Evolutionary conservation across 495 filamentous ascomycete genomes (phyloP), one percentile per base, ranked within the genome.

Genomic region (Cryomyces minteri): DNA sequence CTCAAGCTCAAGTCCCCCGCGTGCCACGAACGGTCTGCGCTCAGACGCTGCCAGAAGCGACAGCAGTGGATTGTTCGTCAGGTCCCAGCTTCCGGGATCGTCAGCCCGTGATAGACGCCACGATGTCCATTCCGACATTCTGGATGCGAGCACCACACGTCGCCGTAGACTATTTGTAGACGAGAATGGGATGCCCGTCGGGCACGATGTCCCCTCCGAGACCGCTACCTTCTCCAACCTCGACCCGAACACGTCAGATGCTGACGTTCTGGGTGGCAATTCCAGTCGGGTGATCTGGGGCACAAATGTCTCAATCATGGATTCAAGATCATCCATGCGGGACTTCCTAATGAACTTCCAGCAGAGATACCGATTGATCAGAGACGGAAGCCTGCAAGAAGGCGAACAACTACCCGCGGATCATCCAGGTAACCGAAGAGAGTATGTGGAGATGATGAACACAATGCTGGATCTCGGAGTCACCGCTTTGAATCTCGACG

Each of bases 281-380:
- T 82, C 79, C 36, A 80, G 79, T 40, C 72, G 82, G 47, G 76
- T 93, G 36, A 88, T 99, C 47, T 99, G 92, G 92, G 90, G 92
- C 57, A 96, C 90, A 40, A 96, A 94, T 41, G 82, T 99, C 46
- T 92, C 88, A 1, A 79, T 96, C 38, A 76, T 81, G 44, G 87
- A 99, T 59, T 83, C 87, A 9, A 81, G 88, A 58, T 73, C 73
- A 41, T 69, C 76, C 0, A 92, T 94, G 70, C 86, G 87, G 48
- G 86, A 88, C 46, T 98, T 96, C 57, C 67, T 98, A 29, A 72
- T 74, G 47, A 87, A 88, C 57, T 98, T 86, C 57, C 82, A 83
- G 44, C 77, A 73, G 48, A 94, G 94, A 60, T 96, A 98, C 53
- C 82, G 92, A 31, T 75, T 96, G 70, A 90, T 88, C 71, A 70